Evolutionary conservation across 108 stramenopile genomes (phyloP).

Genomic region (Discostella stelligeroides): DNA sequence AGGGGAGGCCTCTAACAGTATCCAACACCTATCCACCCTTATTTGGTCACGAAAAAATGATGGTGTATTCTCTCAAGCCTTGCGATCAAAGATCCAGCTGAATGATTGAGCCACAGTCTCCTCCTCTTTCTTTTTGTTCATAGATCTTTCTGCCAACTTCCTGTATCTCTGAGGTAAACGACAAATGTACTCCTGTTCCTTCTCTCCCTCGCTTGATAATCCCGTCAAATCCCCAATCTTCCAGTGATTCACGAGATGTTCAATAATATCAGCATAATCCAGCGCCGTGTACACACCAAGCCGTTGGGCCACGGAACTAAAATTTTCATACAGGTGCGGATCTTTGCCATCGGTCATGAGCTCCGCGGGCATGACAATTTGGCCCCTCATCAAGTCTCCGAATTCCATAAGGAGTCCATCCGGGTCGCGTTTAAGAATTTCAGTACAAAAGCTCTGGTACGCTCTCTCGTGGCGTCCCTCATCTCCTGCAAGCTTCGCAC

Average conservation of each 20-base stretch:
- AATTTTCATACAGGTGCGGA: conserved; percentile 81
- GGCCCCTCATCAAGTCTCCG: conserved; percentile 88
- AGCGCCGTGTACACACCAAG: conserved; percentile 90
- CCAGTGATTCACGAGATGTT: conserved; percentile 84
- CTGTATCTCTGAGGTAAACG: conserved; percentile 76
- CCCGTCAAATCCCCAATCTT: conserved; percentile 83
- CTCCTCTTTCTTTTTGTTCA: conserved; percentile 88
- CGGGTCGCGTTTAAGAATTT: conserved; percentile 87
- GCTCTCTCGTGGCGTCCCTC: conserved; percentile 94
- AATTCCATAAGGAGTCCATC: conserved; percentile 84
- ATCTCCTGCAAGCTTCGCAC: conserved; percentile 91
- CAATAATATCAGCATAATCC: conserved; percentile 93
- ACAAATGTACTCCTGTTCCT: conserved; percentile 89
- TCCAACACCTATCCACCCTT: too few relatives aligned
- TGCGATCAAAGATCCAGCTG: conserved; percentile 84
- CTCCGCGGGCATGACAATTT: conserved; percentile 92
- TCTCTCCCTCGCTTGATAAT: conserved; percentile 70
- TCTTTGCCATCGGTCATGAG: conserved; percentile 89
- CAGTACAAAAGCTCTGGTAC: conserved; percentile 80
- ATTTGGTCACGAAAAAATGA: too few relatives aligned
- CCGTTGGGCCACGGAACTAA: conserved; percentile 79
- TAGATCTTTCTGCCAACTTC: conserved; percentile 85
- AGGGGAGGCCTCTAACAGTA: too few relatives aligned
- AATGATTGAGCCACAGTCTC: conserved; percentile 62
- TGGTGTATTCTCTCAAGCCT: conserved; percentile 34